Evolutionary conservation across 768 basidiomycete genomes (phyloP).

Genomic region (Vararia minispora): DNA sequence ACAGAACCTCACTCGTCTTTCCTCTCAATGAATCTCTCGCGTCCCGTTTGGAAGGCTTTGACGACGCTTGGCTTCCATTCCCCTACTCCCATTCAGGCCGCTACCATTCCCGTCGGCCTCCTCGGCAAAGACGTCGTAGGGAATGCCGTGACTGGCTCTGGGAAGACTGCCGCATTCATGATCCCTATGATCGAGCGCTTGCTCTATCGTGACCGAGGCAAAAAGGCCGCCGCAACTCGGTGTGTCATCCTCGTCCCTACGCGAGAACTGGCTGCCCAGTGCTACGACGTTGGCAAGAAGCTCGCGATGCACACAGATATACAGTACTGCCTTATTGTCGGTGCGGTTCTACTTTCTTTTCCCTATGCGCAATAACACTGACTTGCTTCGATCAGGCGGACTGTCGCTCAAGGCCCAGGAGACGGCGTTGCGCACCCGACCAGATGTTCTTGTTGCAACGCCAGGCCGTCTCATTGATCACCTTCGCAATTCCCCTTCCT

Average conservation of each 20-base stretch:
- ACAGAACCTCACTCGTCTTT: conserved; percentile 65
- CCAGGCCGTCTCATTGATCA: conserved; percentile 93
- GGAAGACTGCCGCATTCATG: conserved; percentile 96
- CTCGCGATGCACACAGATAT: conserved; percentile 84
- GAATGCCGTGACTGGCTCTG: conserved; percentile 92
- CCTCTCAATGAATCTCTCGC: conserved; percentile 88
- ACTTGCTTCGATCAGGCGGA: conserved; percentile 48
- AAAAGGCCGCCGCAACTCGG: conserved; percentile 74
- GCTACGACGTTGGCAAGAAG: conserved; percentile 82
- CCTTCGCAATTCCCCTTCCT: conserved; percentile 88
- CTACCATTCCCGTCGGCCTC: conserved; percentile 88
- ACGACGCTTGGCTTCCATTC: conserved; percentile 69
- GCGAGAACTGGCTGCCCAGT: conserved; percentile 92
- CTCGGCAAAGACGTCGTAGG: conserved; percentile 95
- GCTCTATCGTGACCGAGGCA: conserved; percentile 83
- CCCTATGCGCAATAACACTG: conserved; percentile 9
- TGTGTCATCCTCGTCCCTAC: conserved; percentile 93
- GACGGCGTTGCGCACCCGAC: conserved; percentile 67
- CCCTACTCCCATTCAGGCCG: conserved; percentile 94
- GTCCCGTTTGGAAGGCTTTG: conserved; percentile 85
- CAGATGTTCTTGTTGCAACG: conserved; percentile 92
- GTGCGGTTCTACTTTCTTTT: conserved; percentile 27
- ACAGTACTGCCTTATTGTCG: conserved; percentile 84
- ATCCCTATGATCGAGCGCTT: conserved; percentile 91
- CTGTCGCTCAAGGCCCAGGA: conserved; percentile 92